A percentile compares a stretch with the other conserved stretches of the same genome.
Conservation (phyloP, 129 eudicot genomes). For the Chrysanthemum lavandulifolium region DNA sequence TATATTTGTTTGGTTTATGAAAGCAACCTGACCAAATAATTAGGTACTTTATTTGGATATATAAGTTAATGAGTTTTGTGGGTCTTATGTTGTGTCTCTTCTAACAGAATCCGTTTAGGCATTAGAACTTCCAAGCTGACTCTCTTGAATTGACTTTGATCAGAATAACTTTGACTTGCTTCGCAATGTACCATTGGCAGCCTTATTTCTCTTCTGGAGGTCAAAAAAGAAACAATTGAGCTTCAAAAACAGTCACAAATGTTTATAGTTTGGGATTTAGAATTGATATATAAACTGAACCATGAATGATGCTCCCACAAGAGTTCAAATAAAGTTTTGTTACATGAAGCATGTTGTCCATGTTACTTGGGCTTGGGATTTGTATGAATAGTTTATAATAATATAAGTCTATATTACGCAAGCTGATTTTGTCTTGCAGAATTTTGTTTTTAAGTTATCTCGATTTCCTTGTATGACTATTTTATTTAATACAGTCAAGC, state of each 20-base stretch:
- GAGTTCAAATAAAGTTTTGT: too few relatives aligned
- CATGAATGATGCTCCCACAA: background rate
- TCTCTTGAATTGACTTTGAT: conserved; percentile 26
- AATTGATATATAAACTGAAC: background rate
- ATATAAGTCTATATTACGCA: background rate
- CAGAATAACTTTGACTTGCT: background rate
- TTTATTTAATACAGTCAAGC: background rate
- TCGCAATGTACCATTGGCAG: background rate
- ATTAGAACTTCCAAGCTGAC: conserved; percentile 16
- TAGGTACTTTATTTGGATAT: background rate
- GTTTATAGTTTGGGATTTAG: background rate
- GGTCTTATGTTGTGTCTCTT: conserved; percentile 19
- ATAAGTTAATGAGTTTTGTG: conserved; percentile 12
- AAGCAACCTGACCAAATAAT: conserved; percentile 14
- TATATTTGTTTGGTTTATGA: conserved; percentile 14
- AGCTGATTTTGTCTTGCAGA: background rate
- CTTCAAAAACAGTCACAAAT: background rate
- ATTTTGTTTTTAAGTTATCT: background rate
- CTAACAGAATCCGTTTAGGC: conserved; percentile 22
- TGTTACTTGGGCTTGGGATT: too few relatives aligned
- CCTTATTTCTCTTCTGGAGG: background rate
- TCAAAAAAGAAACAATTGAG: background rate
- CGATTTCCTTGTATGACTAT: conserved; percentile 1
- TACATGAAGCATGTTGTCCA: too few relatives aligned
- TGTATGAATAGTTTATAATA: background rate